Percentiles rank a stretch among this genome's conserved stretches.
Conservation (phyloP, 352 stramenopile species). For the Pythium phragmitis region DNA sequence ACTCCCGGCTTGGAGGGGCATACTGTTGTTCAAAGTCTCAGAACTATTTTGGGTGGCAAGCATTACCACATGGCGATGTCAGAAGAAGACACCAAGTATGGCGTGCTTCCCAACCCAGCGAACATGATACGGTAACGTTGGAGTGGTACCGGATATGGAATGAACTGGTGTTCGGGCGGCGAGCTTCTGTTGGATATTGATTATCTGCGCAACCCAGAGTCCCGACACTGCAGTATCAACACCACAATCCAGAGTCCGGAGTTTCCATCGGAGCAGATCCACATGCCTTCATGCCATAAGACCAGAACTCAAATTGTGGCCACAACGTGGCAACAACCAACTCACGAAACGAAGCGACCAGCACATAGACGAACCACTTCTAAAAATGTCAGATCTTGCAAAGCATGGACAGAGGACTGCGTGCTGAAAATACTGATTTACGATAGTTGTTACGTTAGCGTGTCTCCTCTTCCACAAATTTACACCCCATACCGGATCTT, state of each 20-base stretch:
- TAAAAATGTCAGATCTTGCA: not conserved
- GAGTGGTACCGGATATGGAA: not conserved
- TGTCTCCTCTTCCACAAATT: too few species aligned
- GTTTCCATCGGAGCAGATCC: not conserved
- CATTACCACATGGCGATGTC: too few species aligned
- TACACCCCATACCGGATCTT: too few species aligned
- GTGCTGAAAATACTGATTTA: too few species aligned
- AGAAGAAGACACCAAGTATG: not conserved
- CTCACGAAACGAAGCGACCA: not conserved
- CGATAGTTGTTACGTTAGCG: too few species aligned
- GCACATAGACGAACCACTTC: not conserved
- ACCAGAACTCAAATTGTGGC: not conserved
- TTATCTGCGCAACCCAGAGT: not conserved
- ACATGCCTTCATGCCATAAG: not conserved
- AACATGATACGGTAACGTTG: not conserved
- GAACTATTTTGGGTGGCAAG: too few species aligned
- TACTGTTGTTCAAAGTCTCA: too few species aligned
- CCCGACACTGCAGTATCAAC: not conserved
- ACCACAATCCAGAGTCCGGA: not conserved
- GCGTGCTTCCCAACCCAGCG: not conserved
- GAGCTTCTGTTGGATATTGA: not conserved
- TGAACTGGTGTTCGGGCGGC: constrained; percentile 1
- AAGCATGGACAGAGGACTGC: too few species aligned
- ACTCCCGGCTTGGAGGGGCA: not conserved
- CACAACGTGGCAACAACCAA: constrained; percentile 1